Conservation (phyloP, 192 early-diverging fungal species). For the Gonapodya prolifera region DNA sequence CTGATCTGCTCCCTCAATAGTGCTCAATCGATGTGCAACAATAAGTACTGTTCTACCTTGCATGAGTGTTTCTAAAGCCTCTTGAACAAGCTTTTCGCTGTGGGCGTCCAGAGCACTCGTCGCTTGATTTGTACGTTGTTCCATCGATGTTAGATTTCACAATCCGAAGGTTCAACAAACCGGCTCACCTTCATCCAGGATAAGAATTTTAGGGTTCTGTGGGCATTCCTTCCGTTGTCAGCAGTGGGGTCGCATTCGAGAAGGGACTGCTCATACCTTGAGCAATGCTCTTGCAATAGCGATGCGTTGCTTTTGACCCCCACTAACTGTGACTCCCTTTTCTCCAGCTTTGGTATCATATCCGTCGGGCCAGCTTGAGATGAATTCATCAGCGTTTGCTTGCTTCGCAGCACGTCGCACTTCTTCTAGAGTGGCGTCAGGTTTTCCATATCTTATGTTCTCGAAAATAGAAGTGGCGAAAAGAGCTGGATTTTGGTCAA, state of each 20-base stretch:
- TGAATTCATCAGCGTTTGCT: conserved; percentile 11
- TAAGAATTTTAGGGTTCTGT: conserved; percentile 29
- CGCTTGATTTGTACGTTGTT: too few species aligned
- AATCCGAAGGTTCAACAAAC: too few species aligned
- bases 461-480: conserved; percentile 8
- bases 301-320: conserved; percentile 13
- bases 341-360: conserved; percentile 6
- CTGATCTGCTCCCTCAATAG: conserved; percentile 6
- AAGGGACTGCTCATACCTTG: background rate
- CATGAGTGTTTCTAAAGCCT: conserved; percentile 8
- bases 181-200: conserved; percentile 21
- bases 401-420: conserved; percentile 2
- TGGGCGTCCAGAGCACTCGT: conserved; percentile 41
- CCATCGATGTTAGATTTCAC: too few species aligned
- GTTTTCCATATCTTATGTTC: conserved; percentile 11
- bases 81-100: conserved; percentile 10
- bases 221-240: background rate
- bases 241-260: too few species aligned
- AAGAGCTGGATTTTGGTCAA: conserved; percentile 7
- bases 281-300: conserved; percentile 9
- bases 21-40: conserved; percentile 8
- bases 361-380: conserved; percentile 3
- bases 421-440: conserved; percentile 13
- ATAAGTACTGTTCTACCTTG: conserved; percentile 18
- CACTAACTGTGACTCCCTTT: conserved; percentile 8